Percentiles rank a stretch among this genome's conserved stretches.
Conservation (phyloP, 2,329 filamentous ascomycete genomes). For the Phialophora tarda region DNA sequence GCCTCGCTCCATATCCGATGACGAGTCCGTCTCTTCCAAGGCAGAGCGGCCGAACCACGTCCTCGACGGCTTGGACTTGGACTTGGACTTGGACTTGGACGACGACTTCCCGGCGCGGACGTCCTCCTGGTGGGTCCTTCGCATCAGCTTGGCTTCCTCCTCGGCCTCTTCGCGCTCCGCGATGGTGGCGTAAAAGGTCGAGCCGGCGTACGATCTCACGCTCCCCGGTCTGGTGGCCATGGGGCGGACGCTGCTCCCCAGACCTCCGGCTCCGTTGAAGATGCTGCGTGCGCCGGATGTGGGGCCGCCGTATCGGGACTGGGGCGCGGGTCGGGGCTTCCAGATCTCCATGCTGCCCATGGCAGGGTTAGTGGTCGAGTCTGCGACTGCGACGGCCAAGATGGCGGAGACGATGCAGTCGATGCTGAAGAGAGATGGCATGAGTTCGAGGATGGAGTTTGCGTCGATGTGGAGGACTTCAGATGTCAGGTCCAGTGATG, state of each 20-base stretch:
- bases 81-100: constrained; percentile 21
- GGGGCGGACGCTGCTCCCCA: constrained; percentile 32
- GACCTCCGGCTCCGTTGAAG: constrained; percentile 6
- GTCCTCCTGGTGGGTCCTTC: constrained; percentile 43
- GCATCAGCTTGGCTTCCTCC: constrained; percentile 47
- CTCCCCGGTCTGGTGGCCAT: constrained; percentile 44
- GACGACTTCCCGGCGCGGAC: constrained; percentile 18
- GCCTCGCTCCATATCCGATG: constrained; percentile 26
- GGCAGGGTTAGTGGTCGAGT: constrained; percentile 48
- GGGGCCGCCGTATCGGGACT: constrained; percentile 19
- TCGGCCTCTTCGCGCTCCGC: constrained; percentile 52
- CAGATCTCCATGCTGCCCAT: constrained; percentile 45
- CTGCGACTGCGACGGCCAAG: constrained; percentile 52
- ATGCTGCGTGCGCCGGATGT: constrained; percentile 1
- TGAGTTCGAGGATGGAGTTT: constrained; percentile 47
- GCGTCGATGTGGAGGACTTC: constrained; percentile 48
- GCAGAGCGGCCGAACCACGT: constrained; percentile 34
- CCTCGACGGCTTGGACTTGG: constrained; percentile 22
- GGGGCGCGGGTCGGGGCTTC: constrained; percentile 36
- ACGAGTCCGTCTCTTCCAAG: constrained; percentile 6
- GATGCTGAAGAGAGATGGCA: constrained; percentile 55
- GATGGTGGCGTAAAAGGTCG: constrained; percentile 39
- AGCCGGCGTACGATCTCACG: constrained; percentile 35
- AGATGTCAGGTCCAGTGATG: constrained; percentile 51
- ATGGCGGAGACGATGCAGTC: constrained; percentile 55